Percentiles rank a stretch among this genome's conserved stretches.
Evolutionary conservation across 257 asterid genomes (phyloP).

Genomic region (Solanum appendiculatum): DNA sequence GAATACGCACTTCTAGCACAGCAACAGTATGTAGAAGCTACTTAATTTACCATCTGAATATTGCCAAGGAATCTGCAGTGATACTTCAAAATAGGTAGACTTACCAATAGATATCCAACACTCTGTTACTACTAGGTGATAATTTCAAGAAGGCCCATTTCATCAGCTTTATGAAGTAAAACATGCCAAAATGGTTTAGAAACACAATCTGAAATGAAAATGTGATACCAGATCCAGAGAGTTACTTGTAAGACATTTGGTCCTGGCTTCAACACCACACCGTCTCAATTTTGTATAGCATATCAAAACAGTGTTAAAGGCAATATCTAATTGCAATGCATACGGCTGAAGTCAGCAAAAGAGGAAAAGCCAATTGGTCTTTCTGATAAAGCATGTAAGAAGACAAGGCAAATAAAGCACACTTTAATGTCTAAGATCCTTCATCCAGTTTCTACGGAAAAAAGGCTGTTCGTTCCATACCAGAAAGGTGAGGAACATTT

Average conservation of each 20-base stretch:
- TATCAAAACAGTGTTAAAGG: neutral
- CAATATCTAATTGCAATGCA: neutral
- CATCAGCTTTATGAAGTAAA: neutral
- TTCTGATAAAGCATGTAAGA: neutral
- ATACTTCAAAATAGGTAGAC: neutral
- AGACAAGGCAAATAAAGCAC: neutral
- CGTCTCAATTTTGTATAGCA: neutral
- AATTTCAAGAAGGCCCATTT: neutral
- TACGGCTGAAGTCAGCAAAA: neutral
- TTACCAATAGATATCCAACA: neutral
- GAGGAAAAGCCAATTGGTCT: neutral
- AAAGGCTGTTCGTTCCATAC: neutral
- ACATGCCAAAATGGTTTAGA: neutral
- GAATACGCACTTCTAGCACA: neutral
- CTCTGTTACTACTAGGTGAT: neutral
- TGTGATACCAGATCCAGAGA: neutral
- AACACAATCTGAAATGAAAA: neutral
- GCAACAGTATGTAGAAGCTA: neutral
- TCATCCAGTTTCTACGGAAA: neutral
- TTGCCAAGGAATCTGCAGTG: neutral
- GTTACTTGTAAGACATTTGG: neutral
- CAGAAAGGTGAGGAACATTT: neutral
- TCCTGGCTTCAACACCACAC: neutral
- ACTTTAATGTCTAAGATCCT: neutral
- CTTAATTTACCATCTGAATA: neutral